Base-by-base conservation (phyloP, 306 rosid genomes). In the Prunus mume region DNA sequence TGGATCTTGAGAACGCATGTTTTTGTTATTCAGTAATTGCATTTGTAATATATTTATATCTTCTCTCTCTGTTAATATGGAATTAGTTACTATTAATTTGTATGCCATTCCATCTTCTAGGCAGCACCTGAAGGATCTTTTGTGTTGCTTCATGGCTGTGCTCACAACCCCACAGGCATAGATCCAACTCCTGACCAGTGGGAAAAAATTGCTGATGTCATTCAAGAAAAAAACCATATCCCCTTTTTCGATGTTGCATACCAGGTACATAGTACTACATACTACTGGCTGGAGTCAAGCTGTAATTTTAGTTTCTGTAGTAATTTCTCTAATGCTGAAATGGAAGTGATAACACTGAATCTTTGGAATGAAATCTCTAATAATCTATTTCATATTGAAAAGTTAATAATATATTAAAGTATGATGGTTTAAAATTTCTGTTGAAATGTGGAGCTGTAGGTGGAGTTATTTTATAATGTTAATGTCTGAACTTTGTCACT, bases 181-280 rank as follows among this genome's bases (percentile, higher is more conserved):
- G 99, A 95, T 83, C 99, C 97, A 62, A 92, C 96, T 20, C 89
- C 82, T 32, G 91, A 92, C 32, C 99, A 95, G 82, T 95, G 99
- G 99, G 96, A 88, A 78, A 92, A 83, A 78, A 92, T 95, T 82
- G 99, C 93, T 52, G 97, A 92, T 87, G 83, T 92, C 76, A 91
- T 95, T 86, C 90, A 89, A 77, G 84, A 87, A 41, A 92, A 92
- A 83, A 90, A 86, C 83, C 97, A 85, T 75, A 87, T 92, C 68
- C 97, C 99, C 75, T 95, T 95, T 86, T 95, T 95, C 64, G 97
- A 95, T 80, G 99, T 95, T 69, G 99, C 99, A 56, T 95, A 92
- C 83, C 99, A 95, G 97, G 99, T 92, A 87, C 41, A 51, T 76
- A 6, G 9, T 38, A 38, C 43, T 38, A 7, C 43, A 38, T 1